phyloP scores from a whole-genome alignment of 805 yeast genomes.

The Metschnikowia reukaufii region DNA sequence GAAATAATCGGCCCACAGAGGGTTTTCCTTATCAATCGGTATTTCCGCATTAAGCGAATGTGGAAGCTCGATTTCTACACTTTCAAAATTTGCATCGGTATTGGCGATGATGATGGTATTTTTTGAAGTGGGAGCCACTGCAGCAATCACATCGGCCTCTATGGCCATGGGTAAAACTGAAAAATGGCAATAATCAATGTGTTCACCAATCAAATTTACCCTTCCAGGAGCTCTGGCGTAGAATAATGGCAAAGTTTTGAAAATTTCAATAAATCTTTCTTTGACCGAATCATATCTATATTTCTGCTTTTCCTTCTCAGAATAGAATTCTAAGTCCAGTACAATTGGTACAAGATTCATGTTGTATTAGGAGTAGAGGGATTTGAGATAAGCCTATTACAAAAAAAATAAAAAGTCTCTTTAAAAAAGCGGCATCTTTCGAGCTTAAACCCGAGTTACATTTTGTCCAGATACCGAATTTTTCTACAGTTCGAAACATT shows the following conservation, averaged over 20 bases:
- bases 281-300: conserved; percentile 29
- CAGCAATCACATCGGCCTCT: conserved; percentile 60
- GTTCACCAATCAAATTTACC: conserved; percentile 74
- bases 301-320: conserved; percentile 27
- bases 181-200: conserved; percentile 66
- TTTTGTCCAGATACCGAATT: not conserved
- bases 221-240: conserved; percentile 71
- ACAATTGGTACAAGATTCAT: conserved; percentile 33
- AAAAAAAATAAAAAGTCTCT: not conserved
- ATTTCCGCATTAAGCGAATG: conserved; percentile 39
- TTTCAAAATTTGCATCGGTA: conserved; percentile 34
- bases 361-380: not conserved
- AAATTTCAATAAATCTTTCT: conserved; percentile 24
- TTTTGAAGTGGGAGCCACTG: conserved; percentile 30
- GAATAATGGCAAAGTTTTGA: conserved; percentile 41
- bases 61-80: conserved; percentile 45
- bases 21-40: conserved; percentile 48
- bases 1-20: conserved; percentile 69
- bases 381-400: not conserved
- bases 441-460: too few species aligned
- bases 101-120: conserved; percentile 29
- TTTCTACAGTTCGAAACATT: not conserved
- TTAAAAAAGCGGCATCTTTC: not conserved
- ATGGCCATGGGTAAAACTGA: conserved; percentile 75
- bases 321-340: conserved; percentile 35